Conservation (phyloP, 192 early-diverging fungal species). For the Coemansia sp. region DNA sequence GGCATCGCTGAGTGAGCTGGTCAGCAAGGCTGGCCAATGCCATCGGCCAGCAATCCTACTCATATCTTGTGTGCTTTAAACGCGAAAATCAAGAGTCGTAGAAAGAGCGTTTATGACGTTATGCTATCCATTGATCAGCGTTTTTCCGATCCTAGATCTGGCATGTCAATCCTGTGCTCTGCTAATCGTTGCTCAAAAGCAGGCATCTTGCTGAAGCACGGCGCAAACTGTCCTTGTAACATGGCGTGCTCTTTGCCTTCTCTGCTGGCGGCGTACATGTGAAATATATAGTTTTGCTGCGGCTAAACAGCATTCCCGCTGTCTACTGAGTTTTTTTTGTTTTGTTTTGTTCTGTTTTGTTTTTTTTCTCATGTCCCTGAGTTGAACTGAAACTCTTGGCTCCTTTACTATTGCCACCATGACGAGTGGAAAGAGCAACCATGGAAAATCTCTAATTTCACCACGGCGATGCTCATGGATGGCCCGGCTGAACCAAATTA, state of each 20-base stretch:
- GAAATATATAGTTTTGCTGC: not conserved
- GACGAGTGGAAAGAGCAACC: not conserved
- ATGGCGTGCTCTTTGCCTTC: not conserved
- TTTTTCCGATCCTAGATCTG: not conserved
- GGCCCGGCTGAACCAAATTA: not conserved
- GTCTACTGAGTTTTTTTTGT: not conserved
- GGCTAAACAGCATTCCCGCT: conserved; percentile 1
- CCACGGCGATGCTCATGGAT: too few relatives aligned
- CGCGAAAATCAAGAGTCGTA: not conserved
- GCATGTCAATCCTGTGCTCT: not conserved
- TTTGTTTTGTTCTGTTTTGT: too few relatives aligned
- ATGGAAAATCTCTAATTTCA: too few relatives aligned
- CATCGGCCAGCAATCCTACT: not conserved
- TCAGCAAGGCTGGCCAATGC: not conserved
- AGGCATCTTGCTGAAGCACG: not conserved
- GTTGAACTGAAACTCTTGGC: not conserved
- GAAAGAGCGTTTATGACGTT: too few relatives aligned
- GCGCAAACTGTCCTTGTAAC: not conserved
- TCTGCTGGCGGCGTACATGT: not conserved
- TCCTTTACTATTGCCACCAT: not conserved
- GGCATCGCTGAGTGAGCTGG: not conserved
- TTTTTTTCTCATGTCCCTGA: not conserved
- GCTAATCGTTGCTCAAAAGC: not conserved
- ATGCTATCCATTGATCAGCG: not conserved
- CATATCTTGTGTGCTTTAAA: not conserved